Evolutionary conservation across 2,329 filamentous ascomycete genomes (phyloP).

Genomic region (Reticulascus tulasneorum): DNA sequence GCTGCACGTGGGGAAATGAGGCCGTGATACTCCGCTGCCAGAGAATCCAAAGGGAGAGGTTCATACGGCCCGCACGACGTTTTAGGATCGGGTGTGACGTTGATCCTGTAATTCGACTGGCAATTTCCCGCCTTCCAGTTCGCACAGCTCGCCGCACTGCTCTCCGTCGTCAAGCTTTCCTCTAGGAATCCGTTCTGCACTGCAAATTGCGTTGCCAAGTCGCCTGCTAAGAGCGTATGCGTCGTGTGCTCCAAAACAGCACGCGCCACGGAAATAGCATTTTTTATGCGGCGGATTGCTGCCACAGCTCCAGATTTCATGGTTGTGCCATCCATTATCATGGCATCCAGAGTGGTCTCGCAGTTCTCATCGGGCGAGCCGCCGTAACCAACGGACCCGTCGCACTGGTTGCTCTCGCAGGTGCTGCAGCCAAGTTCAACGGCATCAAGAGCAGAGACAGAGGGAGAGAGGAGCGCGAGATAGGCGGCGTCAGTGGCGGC

Average conservation of each 20-base stretch:
- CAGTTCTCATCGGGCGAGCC: slow-evolving; percentile 53
- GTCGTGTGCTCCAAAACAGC: slow-evolving; percentile 47
- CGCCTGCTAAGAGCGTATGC: slow-evolving; percentile 49
- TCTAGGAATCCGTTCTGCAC: slow-evolving; percentile 45
- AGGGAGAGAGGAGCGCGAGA: slow-evolving; percentile 25
- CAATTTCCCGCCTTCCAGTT: slow-evolving; percentile 39
- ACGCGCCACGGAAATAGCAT: slow-evolving; percentile 47
- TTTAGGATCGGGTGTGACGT: slow-evolving; percentile 39
- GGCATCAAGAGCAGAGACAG: slow-evolving; percentile 42
- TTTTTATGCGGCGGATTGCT: slow-evolving; percentile 41
- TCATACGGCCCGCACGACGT: slow-evolving; percentile 44
- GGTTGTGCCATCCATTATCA: slow-evolving; percentile 53
- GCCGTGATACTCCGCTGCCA: slow-evolving; percentile 12
- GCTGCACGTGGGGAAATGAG: slow-evolving; percentile 13
- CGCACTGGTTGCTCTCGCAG: slow-evolving; percentile 50
- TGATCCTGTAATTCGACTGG: slow-evolving; percentile 47
- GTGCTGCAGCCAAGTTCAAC: slow-evolving; percentile 47
- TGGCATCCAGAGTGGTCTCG: slow-evolving; percentile 56
- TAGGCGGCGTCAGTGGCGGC: slow-evolving; percentile 49
- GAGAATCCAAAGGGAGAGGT: slow-evolving; percentile 23
- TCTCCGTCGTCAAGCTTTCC: slow-evolving; percentile 38
- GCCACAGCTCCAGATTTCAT: slow-evolving; percentile 52
- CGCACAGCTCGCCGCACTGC: slow-evolving; percentile 34
- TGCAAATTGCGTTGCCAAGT: slow-evolving; percentile 50
- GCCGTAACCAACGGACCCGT: slow-evolving; percentile 51